These are phyloP conservation scores for Citrus sp. DNA, from an alignment of 345 rosid genomes.

Conservation along the genomic window DNA sequence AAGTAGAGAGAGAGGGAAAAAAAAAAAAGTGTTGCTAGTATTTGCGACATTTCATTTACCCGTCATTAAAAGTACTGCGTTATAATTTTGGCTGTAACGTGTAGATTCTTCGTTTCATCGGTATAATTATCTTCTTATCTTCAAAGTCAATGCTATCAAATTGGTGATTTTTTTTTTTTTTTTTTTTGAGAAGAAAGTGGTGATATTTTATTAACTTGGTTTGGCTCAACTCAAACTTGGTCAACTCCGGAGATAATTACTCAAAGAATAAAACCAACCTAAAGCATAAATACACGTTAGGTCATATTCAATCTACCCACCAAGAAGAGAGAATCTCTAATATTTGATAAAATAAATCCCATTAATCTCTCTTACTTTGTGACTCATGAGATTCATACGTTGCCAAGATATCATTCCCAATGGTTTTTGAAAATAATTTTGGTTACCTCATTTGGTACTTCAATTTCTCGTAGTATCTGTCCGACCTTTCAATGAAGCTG, in stretches of 20 bases:
- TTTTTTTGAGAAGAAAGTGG: not conserved
- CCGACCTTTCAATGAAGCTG: not conserved
- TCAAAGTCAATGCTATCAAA: conserved; percentile 12
- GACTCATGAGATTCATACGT: not conserved
- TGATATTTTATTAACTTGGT: not conserved
- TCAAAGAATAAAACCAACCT: not conserved
- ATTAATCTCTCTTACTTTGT: not conserved
- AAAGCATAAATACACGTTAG: not conserved
- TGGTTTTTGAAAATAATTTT: not conserved
- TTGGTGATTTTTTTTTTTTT: not conserved
- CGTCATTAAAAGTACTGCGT: not conserved
- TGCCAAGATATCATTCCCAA: not conserved
- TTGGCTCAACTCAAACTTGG: not conserved
- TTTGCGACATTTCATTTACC: not conserved
- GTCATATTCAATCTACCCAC: conserved; percentile 12
- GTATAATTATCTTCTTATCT: not conserved
- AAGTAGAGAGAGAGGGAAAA: too few relatives aligned
- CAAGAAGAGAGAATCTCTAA: not conserved
- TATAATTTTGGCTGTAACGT: not conserved
- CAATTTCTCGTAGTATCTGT: not conserved
- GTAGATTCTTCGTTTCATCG: not conserved
- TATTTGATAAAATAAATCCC: not conserved
- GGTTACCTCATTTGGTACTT: not conserved
- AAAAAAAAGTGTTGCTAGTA: not conserved
- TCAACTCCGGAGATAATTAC: conserved; percentile 1